Base-by-base conservation (phyloP, 805 yeast species). In the Kurtzmaniella fragi region DNA sequence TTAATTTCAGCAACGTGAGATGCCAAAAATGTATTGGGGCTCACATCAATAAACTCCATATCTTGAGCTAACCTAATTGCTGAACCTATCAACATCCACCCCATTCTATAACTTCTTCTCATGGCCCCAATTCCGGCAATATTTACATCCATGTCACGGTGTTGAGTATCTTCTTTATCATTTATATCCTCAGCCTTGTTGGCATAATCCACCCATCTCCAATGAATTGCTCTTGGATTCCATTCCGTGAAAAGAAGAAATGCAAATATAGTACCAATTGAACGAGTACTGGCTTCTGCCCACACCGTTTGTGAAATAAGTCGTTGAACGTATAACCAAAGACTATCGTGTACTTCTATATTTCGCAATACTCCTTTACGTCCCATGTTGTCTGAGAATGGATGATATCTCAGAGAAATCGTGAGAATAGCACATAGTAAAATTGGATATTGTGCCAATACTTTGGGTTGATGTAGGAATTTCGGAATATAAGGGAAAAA, bases 201-300 rank as follows among this genome's bases (percentile, higher is more conserved):
- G 1, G 91, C 95, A 61, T 87, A 85, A 60, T 90, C 95, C 1
- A 80, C 63, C 85, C 91, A 78, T 47, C 88, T 65, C 82, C 89
- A 83, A 58, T 89, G 96, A 43, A 89, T 88, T 3, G 96, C 95
- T 39, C 96, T 67, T 3, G 96, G 96, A 50, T 89, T 88, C 98
- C 98, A 90, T 58, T 91, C 97, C 0, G 96, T 85, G 49, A 87
- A 82, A 13, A 90, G 65, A 36, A 90, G 61, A 53, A 90, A 86
- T 1, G 96, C 90, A 43, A 84, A 71, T 5, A 89, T 81, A 0
- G 96, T 87, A 1, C 96, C 96, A 3, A 89, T 76, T 0, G 93
- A 82, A 45, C 96, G 66, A 5, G 93, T 84, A 42, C 86, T 81
- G 0, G 95, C 93, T 54, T 87, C 96, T 1, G 95, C 96, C 96